Conservation (phyloP, 371 early-diverging fungal genomes). For the Choanephora cucurbitarum region DNA sequence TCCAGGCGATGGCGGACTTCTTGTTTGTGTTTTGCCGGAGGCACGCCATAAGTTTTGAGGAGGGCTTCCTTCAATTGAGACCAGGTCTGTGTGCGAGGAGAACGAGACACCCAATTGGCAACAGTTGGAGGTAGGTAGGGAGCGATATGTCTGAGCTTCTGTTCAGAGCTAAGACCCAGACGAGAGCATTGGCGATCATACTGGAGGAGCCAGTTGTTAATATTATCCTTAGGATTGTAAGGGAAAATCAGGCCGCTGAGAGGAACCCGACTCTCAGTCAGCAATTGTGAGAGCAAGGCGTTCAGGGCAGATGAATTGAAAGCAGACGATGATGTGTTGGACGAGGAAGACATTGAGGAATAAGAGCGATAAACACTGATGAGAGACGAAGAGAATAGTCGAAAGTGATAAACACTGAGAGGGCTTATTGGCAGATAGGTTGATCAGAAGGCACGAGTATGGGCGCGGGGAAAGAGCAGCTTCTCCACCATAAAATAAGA, state of each 20-base stretch:
- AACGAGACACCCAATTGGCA: constrained; percentile 5
- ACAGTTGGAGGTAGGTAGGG: constrained; percentile 1
- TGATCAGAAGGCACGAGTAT: not conserved
- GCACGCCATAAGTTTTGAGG: constrained; percentile 7
- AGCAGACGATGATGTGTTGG: no score
- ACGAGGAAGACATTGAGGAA: not conserved
- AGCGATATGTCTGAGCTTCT: constrained; percentile 7
- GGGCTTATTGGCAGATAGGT: no score
- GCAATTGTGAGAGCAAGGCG: not conserved
- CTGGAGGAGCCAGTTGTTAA: constrained; percentile 13
- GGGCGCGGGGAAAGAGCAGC: constrained; percentile 3
- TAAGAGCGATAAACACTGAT: no score
- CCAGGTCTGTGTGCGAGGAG: not conserved
- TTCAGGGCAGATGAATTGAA: no score
- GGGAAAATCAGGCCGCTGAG: not conserved
- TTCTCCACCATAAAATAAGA: constrained; percentile 5
- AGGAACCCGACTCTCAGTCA: not conserved
- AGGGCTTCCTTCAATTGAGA: not conserved
- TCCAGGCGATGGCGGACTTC: constrained; percentile 7
- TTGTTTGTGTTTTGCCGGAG: not conserved
- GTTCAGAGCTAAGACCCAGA: not conserved
- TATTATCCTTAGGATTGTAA: constrained; percentile 10
- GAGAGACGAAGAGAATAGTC: no score
- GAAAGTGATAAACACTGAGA: not conserved
- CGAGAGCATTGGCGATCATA: constrained; percentile 7